Percentiles rank a stretch among this genome's conserved stretches.
Conservation (phyloP, 1,284 basidiomycete species). For the Marasmius oreades region DNA sequence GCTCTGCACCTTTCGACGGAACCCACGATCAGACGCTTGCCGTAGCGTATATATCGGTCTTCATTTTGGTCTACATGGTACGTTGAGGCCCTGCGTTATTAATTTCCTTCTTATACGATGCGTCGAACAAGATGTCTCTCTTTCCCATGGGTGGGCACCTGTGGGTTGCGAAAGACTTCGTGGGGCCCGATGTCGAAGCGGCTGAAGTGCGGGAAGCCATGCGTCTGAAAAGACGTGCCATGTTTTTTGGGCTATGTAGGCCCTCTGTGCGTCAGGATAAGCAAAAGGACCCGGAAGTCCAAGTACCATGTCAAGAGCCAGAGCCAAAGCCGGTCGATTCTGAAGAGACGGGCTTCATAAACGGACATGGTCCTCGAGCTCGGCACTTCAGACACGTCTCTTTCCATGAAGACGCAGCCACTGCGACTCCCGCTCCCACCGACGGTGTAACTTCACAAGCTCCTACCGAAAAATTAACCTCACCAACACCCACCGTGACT, state of each 20-base stretch:
- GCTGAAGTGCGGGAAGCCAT: constrained; percentile 46
- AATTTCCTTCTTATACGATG: constrained; percentile 3
- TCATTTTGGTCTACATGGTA: constrained; percentile 43
- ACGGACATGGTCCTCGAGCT: not conserved
- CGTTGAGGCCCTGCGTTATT: constrained; percentile 15
- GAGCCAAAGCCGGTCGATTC: not conserved
- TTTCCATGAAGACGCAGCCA: constrained; percentile 14
- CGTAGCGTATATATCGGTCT: constrained; percentile 56
- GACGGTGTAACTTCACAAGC: constrained; percentile 25
- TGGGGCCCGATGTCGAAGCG: constrained; percentile 57
- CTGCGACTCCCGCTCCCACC: constrained; percentile 21
- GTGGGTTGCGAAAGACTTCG: constrained; percentile 55
- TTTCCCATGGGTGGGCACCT: constrained; percentile 57
- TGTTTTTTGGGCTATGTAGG: constrained; percentile 20
- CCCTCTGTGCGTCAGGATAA: constrained; percentile 4
- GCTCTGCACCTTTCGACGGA: constrained; percentile 49
- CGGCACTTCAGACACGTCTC: constrained; percentile 16
- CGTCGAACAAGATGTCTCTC: constrained; percentile 45
- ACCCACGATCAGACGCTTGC: constrained; percentile 50
- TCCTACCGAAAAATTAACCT: constrained; percentile 21
- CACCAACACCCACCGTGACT: constrained; percentile 25
- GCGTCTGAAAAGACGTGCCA: constrained; percentile 23
- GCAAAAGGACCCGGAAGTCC: constrained; percentile 18
- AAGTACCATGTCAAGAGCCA: constrained; percentile 10
- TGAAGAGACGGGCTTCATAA: not conserved